Percentiles rank a stretch among this genome's conserved stretches.
Conservation (phyloP, 179 eudicot genomes). For the Drosera spatulata region DNA sequence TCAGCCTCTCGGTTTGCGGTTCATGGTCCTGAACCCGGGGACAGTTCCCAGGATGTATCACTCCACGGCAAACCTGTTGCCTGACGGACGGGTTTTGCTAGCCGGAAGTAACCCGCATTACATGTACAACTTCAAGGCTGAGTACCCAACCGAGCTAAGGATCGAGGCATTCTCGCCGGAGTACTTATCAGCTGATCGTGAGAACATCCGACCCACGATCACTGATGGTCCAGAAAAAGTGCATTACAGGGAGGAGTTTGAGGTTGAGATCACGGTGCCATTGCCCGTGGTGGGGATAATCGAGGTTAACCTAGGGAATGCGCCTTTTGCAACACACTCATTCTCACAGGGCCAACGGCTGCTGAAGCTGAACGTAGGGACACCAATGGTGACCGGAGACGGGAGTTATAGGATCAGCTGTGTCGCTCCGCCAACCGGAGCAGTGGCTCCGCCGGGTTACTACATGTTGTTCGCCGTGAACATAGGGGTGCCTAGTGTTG, state of each 20-base stretch:
- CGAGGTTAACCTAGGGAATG: constrained; percentile 65
- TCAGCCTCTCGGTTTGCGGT: constrained; percentile 53
- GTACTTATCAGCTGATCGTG: constrained; percentile 36
- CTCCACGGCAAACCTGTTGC: constrained; percentile 80
- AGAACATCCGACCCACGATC: constrained; percentile 36
- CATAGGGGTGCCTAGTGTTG: constrained; percentile 69
- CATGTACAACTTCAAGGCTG: constrained; percentile 29
- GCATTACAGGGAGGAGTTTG: constrained; percentile 39
- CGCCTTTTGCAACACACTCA: constrained; percentile 86
- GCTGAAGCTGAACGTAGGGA: constrained; percentile 40
- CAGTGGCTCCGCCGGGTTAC: constrained; percentile 79
- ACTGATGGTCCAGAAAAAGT: constrained; percentile 23
- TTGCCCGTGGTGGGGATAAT: constrained; percentile 40
- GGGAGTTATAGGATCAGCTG: constrained; percentile 37
- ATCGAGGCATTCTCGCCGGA: constrained; percentile 77
- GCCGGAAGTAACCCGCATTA: constrained; percentile 93
- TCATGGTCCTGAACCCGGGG: constrained; percentile 59
- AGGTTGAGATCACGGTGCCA: constrained; percentile 20
- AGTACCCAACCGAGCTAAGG: constrained; percentile 65
- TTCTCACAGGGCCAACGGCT: constrained; percentile 87
- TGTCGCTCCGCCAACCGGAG: constrained; percentile 48
- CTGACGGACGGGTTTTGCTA: constrained; percentile 66
- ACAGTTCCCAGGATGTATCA: constrained; percentile 79
- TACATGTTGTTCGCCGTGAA: constrained; percentile 84
- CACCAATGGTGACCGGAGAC: constrained; percentile 20